Conservation (phyloP, 305 asterid genomes). For the Fraxinus xanthoxyloides region DNA sequence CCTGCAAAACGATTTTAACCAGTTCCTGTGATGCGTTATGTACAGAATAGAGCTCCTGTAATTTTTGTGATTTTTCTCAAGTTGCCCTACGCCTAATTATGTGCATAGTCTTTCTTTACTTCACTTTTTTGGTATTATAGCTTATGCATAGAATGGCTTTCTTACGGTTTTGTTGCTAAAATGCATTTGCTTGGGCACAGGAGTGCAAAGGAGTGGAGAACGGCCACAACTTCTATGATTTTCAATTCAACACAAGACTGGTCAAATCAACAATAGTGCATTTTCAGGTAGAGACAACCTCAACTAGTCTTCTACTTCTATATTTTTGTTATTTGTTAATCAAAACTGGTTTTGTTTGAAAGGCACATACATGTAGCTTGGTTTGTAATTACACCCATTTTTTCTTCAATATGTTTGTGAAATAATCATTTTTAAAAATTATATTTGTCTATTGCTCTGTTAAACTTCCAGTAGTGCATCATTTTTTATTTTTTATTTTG, state of each 20-base stretch:
- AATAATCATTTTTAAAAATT: not conserved
- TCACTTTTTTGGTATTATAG: not conserved
- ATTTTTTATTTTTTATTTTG: not conserved
- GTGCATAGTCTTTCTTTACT: not conserved
- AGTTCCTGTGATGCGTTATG: not conserved
- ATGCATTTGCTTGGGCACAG: slow-evolving; percentile 33
- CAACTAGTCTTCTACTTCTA: slow-evolving; percentile 10
- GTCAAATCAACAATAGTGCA: slow-evolving; percentile 90
- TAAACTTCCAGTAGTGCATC: not conserved
- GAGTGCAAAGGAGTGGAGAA: slow-evolving; percentile 71
- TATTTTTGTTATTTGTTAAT: not conserved
- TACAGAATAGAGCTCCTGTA: not conserved
- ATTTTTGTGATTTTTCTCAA: not conserved
- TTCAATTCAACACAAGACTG: slow-evolving; percentile 81
- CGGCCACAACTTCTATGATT: slow-evolving; percentile 68
- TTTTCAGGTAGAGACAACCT: slow-evolving; percentile 70
- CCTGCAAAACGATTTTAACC: not conserved
- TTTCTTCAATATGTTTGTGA: not conserved
- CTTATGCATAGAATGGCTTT: not conserved
- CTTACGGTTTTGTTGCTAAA: slow-evolving; percentile 1
- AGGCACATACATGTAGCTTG: not conserved
- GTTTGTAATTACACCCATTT: not conserved
- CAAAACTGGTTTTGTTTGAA: not conserved
- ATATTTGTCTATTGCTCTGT: not conserved
- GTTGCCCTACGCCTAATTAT: not conserved